Conservation (phyloP, 257 asterid genomes). For the Gentiana dahurica region DNA sequence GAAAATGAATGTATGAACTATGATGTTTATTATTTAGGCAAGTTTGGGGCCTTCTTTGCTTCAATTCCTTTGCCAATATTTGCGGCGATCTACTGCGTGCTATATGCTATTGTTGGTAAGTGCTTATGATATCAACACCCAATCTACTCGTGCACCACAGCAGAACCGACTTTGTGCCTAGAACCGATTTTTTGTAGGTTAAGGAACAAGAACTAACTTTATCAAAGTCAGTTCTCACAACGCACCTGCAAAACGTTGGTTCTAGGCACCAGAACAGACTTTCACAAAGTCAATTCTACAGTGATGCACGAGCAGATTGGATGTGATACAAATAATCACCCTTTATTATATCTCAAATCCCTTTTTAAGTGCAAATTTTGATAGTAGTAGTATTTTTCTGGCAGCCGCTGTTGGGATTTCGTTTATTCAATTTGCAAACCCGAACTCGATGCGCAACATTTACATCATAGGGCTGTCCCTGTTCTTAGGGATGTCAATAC, state of each 20-base stretch:
- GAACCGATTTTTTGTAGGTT: too few relatives aligned
- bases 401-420: constrained; percentile 92
- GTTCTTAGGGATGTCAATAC: constrained; percentile 75
- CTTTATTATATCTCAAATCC: background rate
- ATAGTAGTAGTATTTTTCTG: background rate
- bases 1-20: constrained; percentile 1
- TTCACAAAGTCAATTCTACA: too few relatives aligned
- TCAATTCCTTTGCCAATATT: constrained; percentile 87
- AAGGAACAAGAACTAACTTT: too few relatives aligned
- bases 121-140: background rate
- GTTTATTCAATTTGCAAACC: constrained; percentile 75
- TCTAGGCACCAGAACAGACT: too few relatives aligned
- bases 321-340: too few relatives aligned
- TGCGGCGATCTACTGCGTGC: constrained; percentile 84
- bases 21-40: constrained; percentile 44
- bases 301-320: too few relatives aligned
- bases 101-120: constrained; percentile 94
- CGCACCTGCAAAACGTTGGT: too few relatives aligned
- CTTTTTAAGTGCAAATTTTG: constrained; percentile 1
- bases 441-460: constrained; percentile 86
- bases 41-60: constrained; percentile 94
- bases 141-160: too few relatives aligned
- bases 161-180: too few relatives aligned
- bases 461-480: constrained; percentile 66
- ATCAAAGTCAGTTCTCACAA: too few relatives aligned